Conservation (phyloP, 2,329 filamentous ascomycete species). For the Diplodia sapinea region DNA sequence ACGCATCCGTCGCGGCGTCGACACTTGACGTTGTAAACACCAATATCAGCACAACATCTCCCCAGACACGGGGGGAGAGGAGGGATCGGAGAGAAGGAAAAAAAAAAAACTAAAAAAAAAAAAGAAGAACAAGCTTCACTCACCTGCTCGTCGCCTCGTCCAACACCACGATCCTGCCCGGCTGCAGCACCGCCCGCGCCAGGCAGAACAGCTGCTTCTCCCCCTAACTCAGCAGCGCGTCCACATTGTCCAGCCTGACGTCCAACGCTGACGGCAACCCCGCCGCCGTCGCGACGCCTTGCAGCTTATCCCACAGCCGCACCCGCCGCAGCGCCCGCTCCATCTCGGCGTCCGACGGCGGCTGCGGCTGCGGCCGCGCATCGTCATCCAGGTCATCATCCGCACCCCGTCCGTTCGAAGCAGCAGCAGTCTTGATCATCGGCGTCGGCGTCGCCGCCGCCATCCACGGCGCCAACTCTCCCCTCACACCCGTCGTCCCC, state of each 20-base stretch:
- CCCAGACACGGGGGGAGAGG: too few relatives aligned
- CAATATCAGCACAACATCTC: background rate
- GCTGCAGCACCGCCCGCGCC: conserved; percentile 61
- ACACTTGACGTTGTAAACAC: conserved; percentile 48
- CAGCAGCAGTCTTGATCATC: background rate
- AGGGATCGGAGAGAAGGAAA: background rate
- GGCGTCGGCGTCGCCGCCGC: background rate
- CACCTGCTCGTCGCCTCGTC: conserved; percentile 46
- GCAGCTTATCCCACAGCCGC: conserved; percentile 35
- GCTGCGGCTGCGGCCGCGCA: conserved; percentile 8
- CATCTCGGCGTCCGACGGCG: conserved; percentile 33
- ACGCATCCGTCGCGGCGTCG: conserved; percentile 62
- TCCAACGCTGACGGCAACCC: conserved; percentile 30
- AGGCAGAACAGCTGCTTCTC: conserved; percentile 70
- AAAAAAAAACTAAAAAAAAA: conserved; percentile 8
- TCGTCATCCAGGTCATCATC: too few relatives aligned
- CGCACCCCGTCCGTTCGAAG: too few relatives aligned
- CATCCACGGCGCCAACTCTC: conserved; percentile 47
- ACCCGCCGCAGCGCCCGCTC: conserved; percentile 33
- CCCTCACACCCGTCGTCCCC: conserved; percentile 43
- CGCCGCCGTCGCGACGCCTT: background rate
- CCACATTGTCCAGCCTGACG: conserved; percentile 33
- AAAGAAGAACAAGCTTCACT: conserved; percentile 18
- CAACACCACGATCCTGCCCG: conserved; percentile 40
- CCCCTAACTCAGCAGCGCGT: conserved; percentile 47